Evolutionary conservation across 2,329 filamentous ascomycete species (phyloP).

Genomic region (Pleoardoris graminearum): DNA sequence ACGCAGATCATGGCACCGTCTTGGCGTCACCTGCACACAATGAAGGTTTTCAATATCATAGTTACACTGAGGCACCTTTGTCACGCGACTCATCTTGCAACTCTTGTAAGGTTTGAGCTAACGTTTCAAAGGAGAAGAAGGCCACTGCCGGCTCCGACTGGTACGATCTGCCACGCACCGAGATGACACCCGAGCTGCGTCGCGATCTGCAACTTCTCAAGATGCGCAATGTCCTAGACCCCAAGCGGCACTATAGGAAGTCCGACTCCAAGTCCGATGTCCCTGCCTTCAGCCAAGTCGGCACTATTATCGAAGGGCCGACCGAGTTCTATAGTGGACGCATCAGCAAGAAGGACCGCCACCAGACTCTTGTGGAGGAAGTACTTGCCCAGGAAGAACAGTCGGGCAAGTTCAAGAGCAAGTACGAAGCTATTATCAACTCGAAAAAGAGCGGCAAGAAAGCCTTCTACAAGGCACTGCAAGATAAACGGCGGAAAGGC

Average conservation of each 20-base stretch:
- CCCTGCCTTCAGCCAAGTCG: constrained; percentile 86
- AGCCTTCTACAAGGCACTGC: constrained; percentile 80
- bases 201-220: constrained; percentile 86
- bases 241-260: constrained; percentile 91
- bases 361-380: constrained; percentile 84
- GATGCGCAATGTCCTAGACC: constrained; percentile 86
- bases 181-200: constrained; percentile 82
- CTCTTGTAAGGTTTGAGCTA: constrained; percentile 17
- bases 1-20: constrained; percentile 76
- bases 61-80: constrained; percentile 68
- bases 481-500: constrained; percentile 58
- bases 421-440: constrained; percentile 83
- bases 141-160: constrained; percentile 77
- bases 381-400: constrained; percentile 69
- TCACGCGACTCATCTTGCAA: constrained; percentile 10
- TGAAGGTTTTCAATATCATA: constrained; percentile 70
- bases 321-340: constrained; percentile 84
- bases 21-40: constrained; percentile 72
- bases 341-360: constrained; percentile 83
- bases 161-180: constrained; percentile 85
- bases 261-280: constrained; percentile 69
- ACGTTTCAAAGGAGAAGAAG: constrained; percentile 56
- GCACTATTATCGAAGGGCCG: constrained; percentile 83
- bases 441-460: constrained; percentile 88
- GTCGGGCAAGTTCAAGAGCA: constrained; percentile 76